phyloP scores from a whole-genome alignment of 2,329 filamentous ascomycete genomes.

The Orbilia blumenaviensis region DNA sequence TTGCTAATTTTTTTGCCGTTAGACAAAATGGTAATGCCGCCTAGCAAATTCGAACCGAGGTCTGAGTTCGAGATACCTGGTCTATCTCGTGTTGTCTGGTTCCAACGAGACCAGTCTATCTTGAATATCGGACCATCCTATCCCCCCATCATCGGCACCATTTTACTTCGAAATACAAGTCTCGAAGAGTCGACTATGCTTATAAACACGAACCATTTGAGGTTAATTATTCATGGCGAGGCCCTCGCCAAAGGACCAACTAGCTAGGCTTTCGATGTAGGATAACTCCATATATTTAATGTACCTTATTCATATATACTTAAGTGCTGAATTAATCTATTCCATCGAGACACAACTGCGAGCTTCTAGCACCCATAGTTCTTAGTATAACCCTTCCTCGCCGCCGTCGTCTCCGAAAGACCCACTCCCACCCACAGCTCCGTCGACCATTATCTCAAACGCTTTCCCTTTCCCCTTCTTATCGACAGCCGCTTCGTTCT shows the following conservation, averaged over 20 bases:
- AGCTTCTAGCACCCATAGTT: neutral
- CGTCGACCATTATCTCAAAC: conserved; percentile 60
- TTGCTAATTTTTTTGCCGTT: too few species aligned
- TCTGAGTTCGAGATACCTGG: too few species aligned
- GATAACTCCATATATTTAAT: neutral
- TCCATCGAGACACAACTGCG: neutral
- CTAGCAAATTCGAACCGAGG: too few species aligned
- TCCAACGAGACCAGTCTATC: too few species aligned
- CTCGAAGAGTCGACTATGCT: neutral
- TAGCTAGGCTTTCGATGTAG: neutral
- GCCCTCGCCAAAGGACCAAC: neutral
- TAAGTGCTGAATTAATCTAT: neutral
- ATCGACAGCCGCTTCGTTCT: conserved; percentile 55
- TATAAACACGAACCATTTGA: conserved; percentile 5
- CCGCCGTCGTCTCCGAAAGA: conserved; percentile 58
- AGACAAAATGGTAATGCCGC: too few species aligned
- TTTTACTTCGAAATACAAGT: conserved; percentile 20
- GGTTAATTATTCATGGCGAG: neutral
- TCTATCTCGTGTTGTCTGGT: too few species aligned
- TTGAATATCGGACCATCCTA: conserved; percentile 18
- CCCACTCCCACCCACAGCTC: conserved; percentile 49
- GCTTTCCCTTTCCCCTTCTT: conserved; percentile 61
- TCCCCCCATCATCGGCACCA: neutral
- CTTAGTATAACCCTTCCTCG: conserved; percentile 60
- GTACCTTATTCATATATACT: neutral